Evolutionary conservation across 306 rosid genomes (phyloP).

Genomic region (Begonia fuchsioides): DNA sequence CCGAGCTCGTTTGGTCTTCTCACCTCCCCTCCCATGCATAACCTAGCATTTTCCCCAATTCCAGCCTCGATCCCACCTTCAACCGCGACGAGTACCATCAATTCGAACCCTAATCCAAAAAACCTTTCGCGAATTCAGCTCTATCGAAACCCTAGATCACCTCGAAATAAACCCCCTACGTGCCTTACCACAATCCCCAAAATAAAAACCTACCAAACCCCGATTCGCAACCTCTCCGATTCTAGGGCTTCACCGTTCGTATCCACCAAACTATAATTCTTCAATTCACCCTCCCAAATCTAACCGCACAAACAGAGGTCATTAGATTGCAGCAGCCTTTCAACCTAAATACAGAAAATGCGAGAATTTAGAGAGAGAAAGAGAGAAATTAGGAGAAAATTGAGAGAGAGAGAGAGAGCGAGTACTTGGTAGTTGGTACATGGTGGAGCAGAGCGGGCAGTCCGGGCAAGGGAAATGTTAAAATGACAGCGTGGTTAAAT

Average conservation of each 20-base stretch:
- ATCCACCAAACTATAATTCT: conserved; percentile 7
- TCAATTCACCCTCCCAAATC: conserved; percentile 20
- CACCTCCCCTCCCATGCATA: conserved; percentile 56
- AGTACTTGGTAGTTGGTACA: conserved; percentile 24
- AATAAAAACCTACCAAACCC: neutral
- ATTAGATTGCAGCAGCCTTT: conserved; percentile 23
- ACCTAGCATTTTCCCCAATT: conserved; percentile 62
- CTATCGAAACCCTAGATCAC: conserved; percentile 24
- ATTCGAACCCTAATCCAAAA: conserved; percentile 18
- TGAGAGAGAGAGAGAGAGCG: conserved; percentile 4
- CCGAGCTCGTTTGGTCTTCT: conserved; percentile 39
- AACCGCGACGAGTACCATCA: conserved; percentile 28
- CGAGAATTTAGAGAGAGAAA: too few relatives aligned
- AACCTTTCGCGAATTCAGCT: conserved; percentile 1
- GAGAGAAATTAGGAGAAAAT: too few relatives aligned
- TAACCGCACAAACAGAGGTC: conserved; percentile 8
- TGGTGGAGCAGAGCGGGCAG: conserved; percentile 20
- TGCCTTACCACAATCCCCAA: neutral
- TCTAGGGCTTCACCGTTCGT: conserved; percentile 4
- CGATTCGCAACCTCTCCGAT: neutral
- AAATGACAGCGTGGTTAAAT: conserved; percentile 15
- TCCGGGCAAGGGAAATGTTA: conserved; percentile 28
- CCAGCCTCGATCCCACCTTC: conserved; percentile 30
- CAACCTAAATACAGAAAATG: conserved; percentile 14
- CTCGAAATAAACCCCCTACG: conserved; percentile 12